Percentiles rank a stretch among this genome's conserved stretches.
Evolutionary conservation across 2,329 filamentous ascomycete species (phyloP).

Genomic region (Colletotrichum endophyticum): DNA sequence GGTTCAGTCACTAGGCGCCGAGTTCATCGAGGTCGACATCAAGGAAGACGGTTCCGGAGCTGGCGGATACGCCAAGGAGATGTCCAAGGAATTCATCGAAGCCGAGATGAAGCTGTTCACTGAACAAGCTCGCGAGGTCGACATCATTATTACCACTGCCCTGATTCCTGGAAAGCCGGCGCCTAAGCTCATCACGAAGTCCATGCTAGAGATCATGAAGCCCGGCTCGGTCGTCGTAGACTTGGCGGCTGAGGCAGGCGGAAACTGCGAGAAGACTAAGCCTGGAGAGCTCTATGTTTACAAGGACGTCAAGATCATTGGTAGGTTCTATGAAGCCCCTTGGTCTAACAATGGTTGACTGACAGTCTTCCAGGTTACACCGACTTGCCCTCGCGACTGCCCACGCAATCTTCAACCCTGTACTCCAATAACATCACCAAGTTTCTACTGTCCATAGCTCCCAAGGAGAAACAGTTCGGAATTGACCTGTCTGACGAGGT

Average conservation of each 20-base stretch:
- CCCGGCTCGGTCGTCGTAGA: conserved; percentile 89
- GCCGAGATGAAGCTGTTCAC: conserved; percentile 93
- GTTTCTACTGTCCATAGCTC: conserved; percentile 80
- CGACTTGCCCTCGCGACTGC: conserved; percentile 83
- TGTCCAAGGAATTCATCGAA: conserved; percentile 92
- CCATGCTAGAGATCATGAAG: conserved; percentile 85
- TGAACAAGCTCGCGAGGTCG: conserved; percentile 84
- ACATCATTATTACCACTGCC: conserved; percentile 94
- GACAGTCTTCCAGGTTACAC: conserved; percentile 68
- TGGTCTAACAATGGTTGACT: conserved; percentile 19
- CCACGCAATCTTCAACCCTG: conserved; percentile 86
- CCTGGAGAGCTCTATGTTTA: conserved; percentile 73
- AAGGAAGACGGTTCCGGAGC: conserved; percentile 84
- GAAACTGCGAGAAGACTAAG: conserved; percentile 84
- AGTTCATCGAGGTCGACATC: conserved; percentile 87
- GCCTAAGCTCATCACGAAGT: conserved; percentile 82
- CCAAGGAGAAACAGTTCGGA: conserved; percentile 79
- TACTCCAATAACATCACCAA: conserved; percentile 97
- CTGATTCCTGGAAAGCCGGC: conserved; percentile 85
- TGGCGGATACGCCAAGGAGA: conserved; percentile 90
- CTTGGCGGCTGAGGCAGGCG: conserved; percentile 84
- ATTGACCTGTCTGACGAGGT: conserved; percentile 85
- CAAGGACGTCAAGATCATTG: conserved; percentile 84
- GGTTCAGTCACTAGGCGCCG: conserved; percentile 87
- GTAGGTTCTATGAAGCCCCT: conserved; percentile 44